These are phyloP conservation scores for Hyphopichia pseudoburtonii DNA, from an alignment of 1,139 yeast species.

Conservation along the genomic window DNA sequence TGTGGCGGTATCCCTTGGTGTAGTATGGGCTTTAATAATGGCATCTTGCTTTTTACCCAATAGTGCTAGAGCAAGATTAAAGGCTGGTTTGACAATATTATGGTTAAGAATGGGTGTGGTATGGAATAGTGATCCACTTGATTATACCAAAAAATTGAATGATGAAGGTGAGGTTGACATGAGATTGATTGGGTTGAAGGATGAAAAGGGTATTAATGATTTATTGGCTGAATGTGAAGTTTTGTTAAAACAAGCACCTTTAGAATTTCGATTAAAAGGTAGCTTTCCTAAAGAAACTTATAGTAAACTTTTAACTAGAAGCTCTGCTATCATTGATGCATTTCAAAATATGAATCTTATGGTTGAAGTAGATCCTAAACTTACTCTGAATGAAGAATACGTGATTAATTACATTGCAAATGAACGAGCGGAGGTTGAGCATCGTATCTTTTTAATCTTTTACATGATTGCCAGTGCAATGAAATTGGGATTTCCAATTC, in stretches of 20 bases:
- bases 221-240: conserved; percentile 63
- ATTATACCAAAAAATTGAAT: conserved; percentile 16
- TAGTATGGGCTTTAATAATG: conserved; percentile 73
- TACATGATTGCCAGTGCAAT: conserved; percentile 80
- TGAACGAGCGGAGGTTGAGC: conserved; percentile 70
- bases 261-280: conserved; percentile 75
- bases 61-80: conserved; percentile 69
- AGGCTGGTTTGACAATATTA: conserved; percentile 61
- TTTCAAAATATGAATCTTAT: conserved; percentile 70
- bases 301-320: conserved; percentile 48
- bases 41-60: conserved; percentile 68
- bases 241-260: conserved; percentile 68
- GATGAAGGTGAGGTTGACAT: conserved; percentile 14
- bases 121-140: conserved; percentile 65
- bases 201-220: conserved; percentile 51
- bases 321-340: conserved; percentile 71
- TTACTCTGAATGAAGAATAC: conserved; percentile 54
- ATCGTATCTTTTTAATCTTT: conserved; percentile 68
- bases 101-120: conserved; percentile 81
- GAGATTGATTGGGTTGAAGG: conserved; percentile 50
- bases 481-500: conserved; percentile 73
- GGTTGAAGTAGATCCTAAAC: conserved; percentile 58
- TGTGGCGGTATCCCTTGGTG: conserved; percentile 70
- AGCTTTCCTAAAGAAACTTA: conserved; percentile 60
- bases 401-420: conserved; percentile 55